Evolutionary conservation across 2,329 filamentous ascomycete genomes (phyloP), one percentile per base, ranked within the genome.

Genomic region (Penicillium sp.): DNA sequence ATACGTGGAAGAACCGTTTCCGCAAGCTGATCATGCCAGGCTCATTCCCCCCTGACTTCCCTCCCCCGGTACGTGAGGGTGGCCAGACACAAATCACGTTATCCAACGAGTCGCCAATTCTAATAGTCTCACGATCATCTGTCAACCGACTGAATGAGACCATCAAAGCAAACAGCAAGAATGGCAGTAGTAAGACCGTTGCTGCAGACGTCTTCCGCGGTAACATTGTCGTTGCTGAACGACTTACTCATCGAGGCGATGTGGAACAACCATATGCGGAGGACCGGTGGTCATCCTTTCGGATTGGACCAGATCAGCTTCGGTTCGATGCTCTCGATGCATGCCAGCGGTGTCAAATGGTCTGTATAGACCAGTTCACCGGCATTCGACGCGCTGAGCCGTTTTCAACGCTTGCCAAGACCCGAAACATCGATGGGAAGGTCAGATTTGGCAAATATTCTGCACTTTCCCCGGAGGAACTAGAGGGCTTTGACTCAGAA

Each of bases 321-420:
- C 63, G 52, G 1, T 72, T 80, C 22, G 67, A 88, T 59, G 84
- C 95, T 66, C 76, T 97, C 5, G 93, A 92, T 0, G 84, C 89
- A 3, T 99, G 94, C 68, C 84, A 91, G 58, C 81, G 94, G 57
- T 99, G 94, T 66, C 92, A 96, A 72, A 97, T 99, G 92, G 88
- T 99, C 10, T 97, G 93, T 70, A 85, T 97, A 44, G 87, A 99
- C 68, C 94, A 97, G 72, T 79, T 85, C 45, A 96, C 88, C 13
- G 92, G 86, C 0, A 81, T 85, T 60, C 89, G 86, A 71, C 85
- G 86, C 61, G 85, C 91, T 60, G 94, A 97, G 72, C 94, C 94
- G 0, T 96, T 94, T 69, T 84, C 89, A 4, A 97, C 92, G 1
- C 76, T 99, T 56, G 88, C 89, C 2, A 96, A 95, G 78, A 96